phyloP scores from a whole-genome alignment of 164 flowering plant genomes.

The Aristolochia fimbriata region DNA sequence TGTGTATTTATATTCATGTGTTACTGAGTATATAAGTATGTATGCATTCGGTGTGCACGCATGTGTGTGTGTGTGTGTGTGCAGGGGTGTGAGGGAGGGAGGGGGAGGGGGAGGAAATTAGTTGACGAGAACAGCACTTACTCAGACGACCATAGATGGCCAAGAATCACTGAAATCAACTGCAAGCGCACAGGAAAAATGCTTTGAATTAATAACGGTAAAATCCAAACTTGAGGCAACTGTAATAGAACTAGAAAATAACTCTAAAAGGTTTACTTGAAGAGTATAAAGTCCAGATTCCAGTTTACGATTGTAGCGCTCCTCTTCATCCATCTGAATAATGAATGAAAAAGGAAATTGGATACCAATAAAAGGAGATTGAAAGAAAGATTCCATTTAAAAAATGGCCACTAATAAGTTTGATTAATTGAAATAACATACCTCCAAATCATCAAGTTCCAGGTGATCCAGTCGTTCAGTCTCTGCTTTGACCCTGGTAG shows the following conservation, averaged over 20 bases:
- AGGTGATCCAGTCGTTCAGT: constrained; percentile 52
- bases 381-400: too few relatives aligned
- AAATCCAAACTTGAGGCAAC: too few relatives aligned
- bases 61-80: too few relatives aligned
- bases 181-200: constrained; percentile 27
- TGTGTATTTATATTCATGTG: too few relatives aligned
- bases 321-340: constrained; percentile 94
- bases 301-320: constrained; percentile 68
- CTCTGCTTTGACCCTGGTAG: constrained; percentile 78
- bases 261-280: constrained; percentile 37
- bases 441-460: constrained; percentile 94
- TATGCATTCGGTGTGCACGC: too few relatives aligned
- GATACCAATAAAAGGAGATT: too few relatives aligned
- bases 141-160: constrained; percentile 98
- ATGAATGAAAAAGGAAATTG: neutral
- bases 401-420: neutral
- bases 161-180: constrained; percentile 85
- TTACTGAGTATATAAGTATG: too few relatives aligned
- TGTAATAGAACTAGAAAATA: neutral
- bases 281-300: constrained; percentile 95
- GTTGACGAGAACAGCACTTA: constrained; percentile 28
- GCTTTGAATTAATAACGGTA: neutral
- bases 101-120: too few relatives aligned
- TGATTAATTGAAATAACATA: constrained; percentile 7
- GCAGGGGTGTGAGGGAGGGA: too few relatives aligned